Conservation (phyloP, 176 grass and related monocot genomes). For the Tuctoria greenei region DNA sequence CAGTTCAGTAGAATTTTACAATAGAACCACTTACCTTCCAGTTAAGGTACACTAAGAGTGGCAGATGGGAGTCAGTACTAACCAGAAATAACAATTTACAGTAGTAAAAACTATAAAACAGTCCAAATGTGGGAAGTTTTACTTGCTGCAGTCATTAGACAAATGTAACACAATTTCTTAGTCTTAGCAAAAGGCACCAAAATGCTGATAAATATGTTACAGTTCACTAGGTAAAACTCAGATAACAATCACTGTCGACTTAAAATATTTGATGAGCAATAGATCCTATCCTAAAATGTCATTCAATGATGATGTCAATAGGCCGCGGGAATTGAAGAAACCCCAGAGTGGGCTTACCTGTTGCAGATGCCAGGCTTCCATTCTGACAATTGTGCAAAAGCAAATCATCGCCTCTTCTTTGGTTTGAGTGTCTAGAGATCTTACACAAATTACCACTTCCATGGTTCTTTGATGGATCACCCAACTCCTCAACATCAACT, state of each 20-base stretch:
- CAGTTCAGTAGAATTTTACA: not conserved
- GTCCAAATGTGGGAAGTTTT: not conserved
- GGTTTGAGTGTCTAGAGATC: constrained; percentile 53
- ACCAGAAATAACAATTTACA: not conserved
- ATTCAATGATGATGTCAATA: constrained; percentile 14
- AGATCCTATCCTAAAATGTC: not conserved
- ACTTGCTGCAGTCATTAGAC: not conserved
- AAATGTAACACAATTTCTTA: not conserved
- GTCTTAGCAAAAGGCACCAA: not conserved
- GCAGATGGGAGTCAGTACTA: not conserved
- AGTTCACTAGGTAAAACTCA: not conserved
- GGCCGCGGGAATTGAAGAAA: not conserved
- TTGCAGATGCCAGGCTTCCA: constrained; percentile 33
- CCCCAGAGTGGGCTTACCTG: constrained; percentile 10
- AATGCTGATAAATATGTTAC: not conserved
- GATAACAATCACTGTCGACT: not conserved
- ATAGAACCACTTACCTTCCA: not conserved
- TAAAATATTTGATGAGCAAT: not conserved
- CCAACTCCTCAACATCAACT: constrained; percentile 63
- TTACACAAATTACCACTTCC: constrained; percentile 44
- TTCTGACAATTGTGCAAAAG: constrained; percentile 36
- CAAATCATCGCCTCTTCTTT: constrained; percentile 59
- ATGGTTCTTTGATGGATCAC: constrained; percentile 30
- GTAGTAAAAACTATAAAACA: not conserved
- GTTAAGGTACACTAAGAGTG: not conserved